Base-by-base conservation (phyloP, 2,329 filamentous ascomycete genomes). In the Westerdykella sp. region DNA sequence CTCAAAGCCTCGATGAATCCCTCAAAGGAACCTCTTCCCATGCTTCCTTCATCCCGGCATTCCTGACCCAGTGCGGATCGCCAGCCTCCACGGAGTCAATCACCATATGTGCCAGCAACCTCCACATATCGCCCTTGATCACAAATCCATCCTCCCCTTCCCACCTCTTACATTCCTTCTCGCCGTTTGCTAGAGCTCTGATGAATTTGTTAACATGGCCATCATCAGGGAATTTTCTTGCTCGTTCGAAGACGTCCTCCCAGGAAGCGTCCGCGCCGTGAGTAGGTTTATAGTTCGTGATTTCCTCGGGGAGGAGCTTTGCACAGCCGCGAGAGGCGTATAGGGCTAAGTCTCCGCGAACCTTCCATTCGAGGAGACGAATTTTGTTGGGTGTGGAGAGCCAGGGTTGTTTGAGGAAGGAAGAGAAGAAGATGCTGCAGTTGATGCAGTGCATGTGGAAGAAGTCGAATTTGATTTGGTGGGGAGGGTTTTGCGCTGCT, bases 401-500 rank as follows among this genome's bases (percentile, higher is more conserved):
- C 77, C 78, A 93, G 31, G 72, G 51, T 50, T 75, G 75, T 10
- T 69, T 68, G 57, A 82, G 76, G 60, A 95, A 75, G 6, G 73
- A 62, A 5, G 74, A 72, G 51, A 87, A 75, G 70, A 91, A 93
- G 51, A 95, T 80, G n/a, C 83, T 83, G 10, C 73, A 72, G 59
- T 85, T 96, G 52, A 91, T 70, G 56, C 81, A 79, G 66, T 96
- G 90, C 56, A 90, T 89, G 59, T 72, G 73, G 71, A 83, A 93
- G 64, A 96, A 96, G 62, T 95, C 90, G 61, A 87, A 81, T 61
- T 85, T 89, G 42, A 57, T 34, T 25, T 53, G 43, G 23, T 60
- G 47, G 39, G 83, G 72, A 0, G 79, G 78, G 23, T 77, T 72
- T 53, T 86, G 77, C 0, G 87, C 79, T 1, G 83, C 78, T 1